A percentile compares a stretch with the other conserved stretches of the same genome.
These are phyloP conservation scores for Phytophthora brassicae DNA, from an alignment of 352 stramenopile genomes.

Conservation along the genomic window DNA sequence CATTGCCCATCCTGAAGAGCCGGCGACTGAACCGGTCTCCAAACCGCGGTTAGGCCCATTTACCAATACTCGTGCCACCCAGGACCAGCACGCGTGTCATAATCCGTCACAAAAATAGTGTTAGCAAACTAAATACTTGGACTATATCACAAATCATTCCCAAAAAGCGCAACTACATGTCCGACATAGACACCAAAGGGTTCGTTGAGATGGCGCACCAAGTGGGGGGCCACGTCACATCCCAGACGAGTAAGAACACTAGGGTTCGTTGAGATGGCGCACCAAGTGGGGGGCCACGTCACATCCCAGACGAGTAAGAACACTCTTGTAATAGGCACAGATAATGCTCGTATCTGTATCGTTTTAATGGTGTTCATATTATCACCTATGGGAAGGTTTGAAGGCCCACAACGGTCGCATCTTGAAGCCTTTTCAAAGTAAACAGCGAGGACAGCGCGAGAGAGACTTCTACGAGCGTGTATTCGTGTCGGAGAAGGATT, in stretches of 20 bases:
- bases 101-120: not conserved
- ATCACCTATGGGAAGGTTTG: conserved; percentile 39
- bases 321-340: not conserved
- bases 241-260: conserved; percentile 35
- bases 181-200: conserved; percentile 7
- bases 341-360: not conserved
- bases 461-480: conserved; percentile 77
- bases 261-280: conserved; percentile 54
- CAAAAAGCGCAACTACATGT: not conserved
- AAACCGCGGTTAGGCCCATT: too few relatives aligned
- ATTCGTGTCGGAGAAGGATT: conserved; percentile 32
- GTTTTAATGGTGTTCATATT: not conserved
- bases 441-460: conserved; percentile 71
- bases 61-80: conserved; percentile 55
- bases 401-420: conserved; percentile 67
- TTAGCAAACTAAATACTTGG: conserved; percentile 5
- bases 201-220: conserved; percentile 72
- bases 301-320: conserved; percentile 66
- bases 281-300: conserved; percentile 81
- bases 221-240: conserved; percentile 76
- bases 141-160: conserved; percentile 7
- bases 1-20: too few relatives aligned
- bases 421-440: conserved; percentile 88
- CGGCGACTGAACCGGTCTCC: too few relatives aligned
- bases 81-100: conserved; percentile 49